Evolutionary conservation across 768 basidiomycete species (phyloP), one percentile per base, ranked within the genome.

Genomic region (Amanita jacksonii): DNA sequence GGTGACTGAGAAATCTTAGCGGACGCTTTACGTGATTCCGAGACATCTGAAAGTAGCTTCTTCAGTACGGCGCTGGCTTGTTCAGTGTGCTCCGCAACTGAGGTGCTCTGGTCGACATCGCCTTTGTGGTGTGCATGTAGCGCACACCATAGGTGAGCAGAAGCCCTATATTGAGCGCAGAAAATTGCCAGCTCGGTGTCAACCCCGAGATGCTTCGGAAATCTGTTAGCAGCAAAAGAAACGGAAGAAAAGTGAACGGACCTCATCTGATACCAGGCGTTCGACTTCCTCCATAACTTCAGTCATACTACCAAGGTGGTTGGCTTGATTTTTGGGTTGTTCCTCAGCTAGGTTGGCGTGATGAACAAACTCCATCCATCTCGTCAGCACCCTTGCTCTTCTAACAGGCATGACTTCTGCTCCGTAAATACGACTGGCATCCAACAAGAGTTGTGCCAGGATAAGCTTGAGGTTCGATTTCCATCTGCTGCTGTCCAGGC

Each of bases 141-240:
- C 0, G 81, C 77, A 35, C 77, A 62, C 79, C 81, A 85, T 19
- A 92, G 66, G 52, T 84, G 76, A 0, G 71, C 65, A 1, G 69
- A 60, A 1, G 75, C 69, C 22, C 63, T 68, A 52, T 81, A 77
- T 53, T 84, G 77, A 5, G 51, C 43, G 20, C 55, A 52, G 40
- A 64, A 70, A 9, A 48, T 48, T 3, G 57, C 54, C 15, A 74
- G 55, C 0, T 46, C 53, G 1, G 36, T 38, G 48, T 74, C 73
- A 27, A 59, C 53, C 0, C 59, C 64, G 5, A 68, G 49, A 25
- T 53, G 43, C 71, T 72, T 41, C 13, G 23, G 41, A 16, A 40
- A 25, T 5, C 12, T 24, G 22, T 35, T 22, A 39, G n/a, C 13
- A 22, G 16, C 8, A 8, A n/a, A 27, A 15, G 9, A 43, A 8